Evolutionary conservation across 345 rosid species (phyloP), one percentile per base, ranked within the genome.

Genomic region (Eucalyptus marginata): DNA sequence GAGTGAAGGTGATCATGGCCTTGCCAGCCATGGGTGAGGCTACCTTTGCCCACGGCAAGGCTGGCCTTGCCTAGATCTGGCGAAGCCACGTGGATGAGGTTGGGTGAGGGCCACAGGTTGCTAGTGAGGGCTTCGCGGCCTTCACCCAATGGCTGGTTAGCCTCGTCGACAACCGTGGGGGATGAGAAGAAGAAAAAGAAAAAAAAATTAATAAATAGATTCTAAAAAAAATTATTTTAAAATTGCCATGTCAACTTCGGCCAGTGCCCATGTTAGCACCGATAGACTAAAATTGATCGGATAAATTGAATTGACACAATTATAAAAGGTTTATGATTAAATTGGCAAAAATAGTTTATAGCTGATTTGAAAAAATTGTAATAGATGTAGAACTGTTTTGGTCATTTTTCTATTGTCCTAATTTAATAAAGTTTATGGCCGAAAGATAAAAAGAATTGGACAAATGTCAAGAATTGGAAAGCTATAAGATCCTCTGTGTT

Each of bases 11-110:
- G 58, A 52, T 9, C 25, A 52, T 20, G 58, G 0, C 25, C 58
- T 52, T 0, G 1, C 58, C 5, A 52, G 0, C 10, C 0, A 20
- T 1, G 0, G 0, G 10, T 3, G 25, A 52, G 58, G 58, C 5
- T 52, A 1, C 58, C 10, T 52, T 52, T 1, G 2, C 25, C 25
- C 58, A 52, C 1, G 1, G 1, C 25, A 52, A 52, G 58, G 58
- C 5, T 52, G 0, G 58, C 25, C 58, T 52, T 0, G 1, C 25
- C 25, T 0, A 52, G 0, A 52, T 52, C 10, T 20, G 1, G 58
- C 0, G 1, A 52, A 52, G 58, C 58, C 58, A 52, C 0, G 10
- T 52, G 58, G 58, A 25, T 52, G 22, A 52, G 25, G 58, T 0
- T 0, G 0, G 0, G 58, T 20, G 58, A 52, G 58, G 58, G 2